phyloP scores from a whole-genome alignment of 805 yeast species.

The Brettanomyces anomalus region DNA sequence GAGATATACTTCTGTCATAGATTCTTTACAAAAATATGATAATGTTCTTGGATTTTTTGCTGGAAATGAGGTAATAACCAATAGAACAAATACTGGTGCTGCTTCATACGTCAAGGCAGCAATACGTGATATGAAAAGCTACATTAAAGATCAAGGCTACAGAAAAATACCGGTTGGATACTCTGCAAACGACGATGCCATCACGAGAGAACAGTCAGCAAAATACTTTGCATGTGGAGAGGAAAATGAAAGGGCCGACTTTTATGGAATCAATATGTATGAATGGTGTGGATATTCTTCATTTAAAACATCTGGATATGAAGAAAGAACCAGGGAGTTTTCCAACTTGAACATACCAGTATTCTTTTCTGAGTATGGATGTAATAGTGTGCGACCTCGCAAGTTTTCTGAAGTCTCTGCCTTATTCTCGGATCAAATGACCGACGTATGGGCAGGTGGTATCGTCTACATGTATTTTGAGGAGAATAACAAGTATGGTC shows the following conservation, averaged over 20 bases:
- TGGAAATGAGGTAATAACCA: slow-evolving; percentile 94
- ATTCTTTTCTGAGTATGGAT: slow-evolving; percentile 86
- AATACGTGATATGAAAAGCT: slow-evolving; percentile 75
- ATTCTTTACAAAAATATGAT: slow-evolving; percentile 63
- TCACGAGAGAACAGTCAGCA: slow-evolving; percentile 71
- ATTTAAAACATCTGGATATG: slow-evolving; percentile 57
- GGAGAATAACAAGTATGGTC: slow-evolving; percentile 76
- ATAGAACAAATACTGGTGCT: slow-evolving; percentile 71
- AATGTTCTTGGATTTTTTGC: slow-evolving; percentile 93
- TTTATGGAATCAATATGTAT: slow-evolving; percentile 81
- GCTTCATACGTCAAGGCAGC: slow-evolving; percentile 97
- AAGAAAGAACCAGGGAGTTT: slow-evolving; percentile 63
- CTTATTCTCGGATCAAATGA: slow-evolving; percentile 61
- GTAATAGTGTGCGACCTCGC: slow-evolving; percentile 69
- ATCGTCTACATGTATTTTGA: slow-evolving; percentile 86
- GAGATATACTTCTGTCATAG: slow-evolving; percentile 78
- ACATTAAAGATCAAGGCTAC: slow-evolving; percentile 57
- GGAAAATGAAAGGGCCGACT: slow-evolving; percentile 55
- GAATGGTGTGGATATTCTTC: slow-evolving; percentile 76
- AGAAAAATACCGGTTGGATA: slow-evolving; percentile 89
- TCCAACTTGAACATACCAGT: slow-evolving; percentile 66
- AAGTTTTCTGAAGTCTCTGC: slow-evolving; percentile 67
- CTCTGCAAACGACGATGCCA: slow-evolving; percentile 82
- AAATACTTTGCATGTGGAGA: slow-evolving; percentile 82
- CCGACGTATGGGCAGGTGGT: slow-evolving; percentile 91